Evolutionary conservation across 495 filamentous ascomycete genomes (phyloP), one percentile per base, ranked within the genome.

Genomic region (Hyaloscypha bicolor): DNA sequence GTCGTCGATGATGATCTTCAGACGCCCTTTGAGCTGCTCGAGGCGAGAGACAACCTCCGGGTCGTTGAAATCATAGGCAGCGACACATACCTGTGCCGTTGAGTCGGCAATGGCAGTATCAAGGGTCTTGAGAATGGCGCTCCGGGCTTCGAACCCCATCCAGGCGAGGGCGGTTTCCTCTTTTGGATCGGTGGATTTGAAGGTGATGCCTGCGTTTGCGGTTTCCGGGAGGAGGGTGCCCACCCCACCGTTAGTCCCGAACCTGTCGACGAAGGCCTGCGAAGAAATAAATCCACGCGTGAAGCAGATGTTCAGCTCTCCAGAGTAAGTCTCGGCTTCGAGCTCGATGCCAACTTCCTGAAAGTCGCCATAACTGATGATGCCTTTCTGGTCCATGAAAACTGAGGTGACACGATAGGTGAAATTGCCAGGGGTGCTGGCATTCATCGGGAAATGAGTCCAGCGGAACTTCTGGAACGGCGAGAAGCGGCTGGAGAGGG

Each of bases 1-100:
- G 61, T 68, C 66, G 29, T 68, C 66, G 45, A 68, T 68, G 60
- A 68, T 68, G 45, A 68, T 68, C 60, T 63, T 68, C 29, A 68
- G 22, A 16, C 66, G 66, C 6, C 45, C 66, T 45, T 64, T 22
- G 22, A 68, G 66, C 31, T 68, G 66, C 48, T 68, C 60, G 25
- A 68, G 66, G n/a, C 66, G 66, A 37, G 66, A 68, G 2, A 68
- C 60, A 56, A 68, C 57, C 48, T 68, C 66, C 19, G 66, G 66
- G 60, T 68, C 66, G 60, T 68, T 68, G 60, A 68, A 64, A 56
- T 68, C 66, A 48, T 68, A 68, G 29, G 60, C 66, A 45, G 66
- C 66, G 12, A 68, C 42, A 45, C 48, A 61, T 37, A 68, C 66
- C 32, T 68, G 66, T 30, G 66, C 66, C 60, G 66, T 68, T 53